Base-by-base conservation (phyloP, 2,329 filamentous ascomycete genomes). In the Alternaria burnsii region DNA sequence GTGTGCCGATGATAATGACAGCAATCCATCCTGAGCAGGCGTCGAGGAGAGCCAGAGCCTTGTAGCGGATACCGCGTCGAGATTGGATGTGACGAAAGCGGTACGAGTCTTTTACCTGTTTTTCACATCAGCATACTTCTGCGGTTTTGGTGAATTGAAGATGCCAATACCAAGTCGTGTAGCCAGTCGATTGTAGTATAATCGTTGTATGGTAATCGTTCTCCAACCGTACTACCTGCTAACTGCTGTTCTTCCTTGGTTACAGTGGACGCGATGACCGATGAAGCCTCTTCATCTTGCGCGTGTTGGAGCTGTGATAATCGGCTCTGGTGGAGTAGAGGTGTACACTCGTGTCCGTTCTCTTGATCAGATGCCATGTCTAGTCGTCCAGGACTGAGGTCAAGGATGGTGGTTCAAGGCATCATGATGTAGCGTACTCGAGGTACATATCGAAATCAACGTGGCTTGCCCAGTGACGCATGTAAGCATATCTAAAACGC, bases 141-240 rank as follows among this genome's bases (percentile, higher is more conserved):
- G 14, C 5, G 5, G 20, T 7, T 14, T 34, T 36, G 9, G 34
- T 43, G n/a, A 5, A 22, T 7, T 10, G 32, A 30, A 24, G 3
- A 10, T 16, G 5, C 6, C 36, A 22, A 12, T 70, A 85, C 84
- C 57, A 88, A 72, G 66, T 87, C 85, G 71, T 87, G 86, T 10
- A 88, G 78, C 86, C 86, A 88, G 72, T 89, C 86, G 58, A 88
- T 88, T 1, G 86, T 87, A 8, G 83, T 85, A 65, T 89, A 88
- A 63, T 88, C 84, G 68, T 87, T 87, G 69, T 88, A 89, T 0
- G 85, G 83, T 20, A 88, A 72, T 52, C 85, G 76, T 69, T 88
- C 86, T 42, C 85, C 85, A 11, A 86, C 77, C 1, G 83, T 77
- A 24, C 80, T 83, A 4, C 75, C 75, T 7, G 69, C 76, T 55